Evolutionary conservation across 805 yeast genomes (phyloP).

Genomic region (Zygotorulaspora chibaensis): DNA sequence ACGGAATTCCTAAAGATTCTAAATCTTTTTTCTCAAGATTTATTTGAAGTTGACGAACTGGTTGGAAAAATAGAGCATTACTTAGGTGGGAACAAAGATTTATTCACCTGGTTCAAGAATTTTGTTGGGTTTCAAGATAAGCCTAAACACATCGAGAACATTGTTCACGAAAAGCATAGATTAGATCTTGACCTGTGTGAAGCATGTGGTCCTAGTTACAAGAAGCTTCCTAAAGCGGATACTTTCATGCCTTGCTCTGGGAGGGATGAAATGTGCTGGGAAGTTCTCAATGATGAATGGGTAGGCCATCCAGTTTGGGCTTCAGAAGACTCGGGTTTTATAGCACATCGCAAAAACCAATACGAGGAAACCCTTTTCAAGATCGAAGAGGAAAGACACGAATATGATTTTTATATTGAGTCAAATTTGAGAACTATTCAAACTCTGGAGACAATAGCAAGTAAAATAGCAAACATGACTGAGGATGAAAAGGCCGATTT

Average conservation of each 20-base stretch:
- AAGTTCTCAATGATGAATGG: constrained; percentile 97
- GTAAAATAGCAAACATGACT: constrained; percentile 88
- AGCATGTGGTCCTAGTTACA: constrained; percentile 92
- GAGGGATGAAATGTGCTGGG: constrained; percentile 99
- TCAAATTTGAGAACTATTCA: constrained; percentile 92
- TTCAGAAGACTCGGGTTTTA: constrained; percentile 96
- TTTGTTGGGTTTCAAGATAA: constrained; percentile 86
- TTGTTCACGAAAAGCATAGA: constrained; percentile 82
- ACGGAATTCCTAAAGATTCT: constrained; percentile 87
- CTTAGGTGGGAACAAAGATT: constrained; percentile 73
- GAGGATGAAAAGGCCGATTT: constrained; percentile 82
- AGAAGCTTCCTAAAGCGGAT: constrained; percentile 88
- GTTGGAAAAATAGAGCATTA: constrained; percentile 82
- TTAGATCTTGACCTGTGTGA: constrained; percentile 86
- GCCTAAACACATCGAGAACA: constrained; percentile 84
- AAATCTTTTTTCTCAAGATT: constrained; percentile 84
- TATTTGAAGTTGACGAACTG: constrained; percentile 76
- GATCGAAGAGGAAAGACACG: constrained; percentile 96
- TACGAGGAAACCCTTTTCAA: constrained; percentile 93
- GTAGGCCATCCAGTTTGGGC: constrained; percentile 99
- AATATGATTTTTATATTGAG: constrained; percentile 93
- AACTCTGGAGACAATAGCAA: constrained; percentile 90
- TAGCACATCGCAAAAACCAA: constrained; percentile 98
- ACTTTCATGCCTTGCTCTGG: constrained; percentile 97
- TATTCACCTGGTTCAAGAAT: constrained; percentile 85